phyloP scores from a whole-genome alignment of 1,284 basidiomycete species.

The Wallemia hederae region DNA sequence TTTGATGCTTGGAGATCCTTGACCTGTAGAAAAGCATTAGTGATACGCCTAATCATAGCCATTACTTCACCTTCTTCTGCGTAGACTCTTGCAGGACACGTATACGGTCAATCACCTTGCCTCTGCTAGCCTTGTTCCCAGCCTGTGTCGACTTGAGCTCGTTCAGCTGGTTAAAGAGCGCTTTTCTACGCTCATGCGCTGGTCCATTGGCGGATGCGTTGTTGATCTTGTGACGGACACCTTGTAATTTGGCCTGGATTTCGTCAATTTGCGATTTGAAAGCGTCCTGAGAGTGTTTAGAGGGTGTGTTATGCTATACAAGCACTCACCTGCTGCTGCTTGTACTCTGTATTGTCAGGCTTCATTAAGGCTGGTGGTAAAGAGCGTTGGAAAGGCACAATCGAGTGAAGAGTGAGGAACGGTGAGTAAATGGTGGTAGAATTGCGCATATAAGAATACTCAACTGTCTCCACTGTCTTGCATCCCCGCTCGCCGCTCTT shows the following conservation, averaged over 20 bases:
- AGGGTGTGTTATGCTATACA: neutral
- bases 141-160: constrained; percentile 50
- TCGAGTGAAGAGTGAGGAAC: too few relatives aligned
- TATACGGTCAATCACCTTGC: constrained; percentile 54
- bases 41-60: neutral
- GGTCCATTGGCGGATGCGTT: constrained; percentile 28
- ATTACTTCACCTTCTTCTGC: constrained; percentile 38
- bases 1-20: constrained; percentile 66
- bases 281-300: constrained; percentile 37
- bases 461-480: too few relatives aligned
- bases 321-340: neutral
- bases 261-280: constrained; percentile 56
- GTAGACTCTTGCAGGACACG: constrained; percentile 51
- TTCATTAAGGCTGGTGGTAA: too few relatives aligned
- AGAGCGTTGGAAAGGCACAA: too few relatives aligned
- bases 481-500: too few relatives aligned
- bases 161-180: constrained; percentile 57
- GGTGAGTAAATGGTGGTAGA: too few relatives aligned
- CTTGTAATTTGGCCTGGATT: constrained; percentile 43
- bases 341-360: neutral
- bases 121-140: constrained; percentile 39
- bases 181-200: constrained; percentile 39
- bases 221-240: constrained; percentile 47
- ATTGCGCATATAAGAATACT: too few relatives aligned
- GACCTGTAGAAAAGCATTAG: constrained; percentile 23